phyloP scores from a whole-genome alignment of 2,329 filamentous ascomycete species.

The Stemphylium beticola region DNA sequence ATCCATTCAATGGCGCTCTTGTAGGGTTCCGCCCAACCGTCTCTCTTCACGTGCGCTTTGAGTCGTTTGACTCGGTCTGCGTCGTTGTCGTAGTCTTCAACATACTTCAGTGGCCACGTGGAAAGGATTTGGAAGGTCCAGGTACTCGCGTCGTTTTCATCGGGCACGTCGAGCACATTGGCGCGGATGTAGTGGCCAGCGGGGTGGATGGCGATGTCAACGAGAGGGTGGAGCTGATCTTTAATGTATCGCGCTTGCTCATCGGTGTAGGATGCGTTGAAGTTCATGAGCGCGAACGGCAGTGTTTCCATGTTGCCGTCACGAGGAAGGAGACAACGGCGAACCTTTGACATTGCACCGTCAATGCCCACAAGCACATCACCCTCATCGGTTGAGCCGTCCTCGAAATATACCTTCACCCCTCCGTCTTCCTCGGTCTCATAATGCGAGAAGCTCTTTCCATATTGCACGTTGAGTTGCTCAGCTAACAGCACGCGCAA shows the following conservation, averaged over 20 bases:
- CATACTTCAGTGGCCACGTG: slow-evolving; percentile 36
- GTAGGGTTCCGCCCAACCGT: slow-evolving; percentile 44
- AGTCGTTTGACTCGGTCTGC: slow-evolving; percentile 27
- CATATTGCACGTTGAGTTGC: slow-evolving; percentile 43
- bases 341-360: slow-evolving; percentile 35
- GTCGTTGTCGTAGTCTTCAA: slow-evolving; percentile 39
- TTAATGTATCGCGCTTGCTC: slow-evolving; percentile 37
- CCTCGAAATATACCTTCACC: slow-evolving; percentile 32
- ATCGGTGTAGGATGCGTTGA: slow-evolving; percentile 34
- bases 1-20: slow-evolving; percentile 44
- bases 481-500: slow-evolving; percentile 46
- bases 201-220: slow-evolving; percentile 42
- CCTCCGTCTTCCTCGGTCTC: slow-evolving; percentile 29
- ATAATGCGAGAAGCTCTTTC: slow-evolving; percentile 27
- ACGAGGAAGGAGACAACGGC: slow-evolving; percentile 30
- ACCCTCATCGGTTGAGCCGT: slow-evolving; percentile 32
- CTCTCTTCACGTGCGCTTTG: slow-evolving; percentile 35
- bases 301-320: slow-evolving; percentile 30
- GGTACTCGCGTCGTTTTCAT: slow-evolving; percentile 39
- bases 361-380: slow-evolving; percentile 33
- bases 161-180: slow-evolving; percentile 42
- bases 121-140: slow-evolving; percentile 46
- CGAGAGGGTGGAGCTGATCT: slow-evolving; percentile 33
- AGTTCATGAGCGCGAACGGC: slow-evolving; percentile 40
- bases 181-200: slow-evolving; percentile 39